Base-by-base conservation (phyloP, 257 asterid genomes). In the Rehmannia glutinosa region DNA sequence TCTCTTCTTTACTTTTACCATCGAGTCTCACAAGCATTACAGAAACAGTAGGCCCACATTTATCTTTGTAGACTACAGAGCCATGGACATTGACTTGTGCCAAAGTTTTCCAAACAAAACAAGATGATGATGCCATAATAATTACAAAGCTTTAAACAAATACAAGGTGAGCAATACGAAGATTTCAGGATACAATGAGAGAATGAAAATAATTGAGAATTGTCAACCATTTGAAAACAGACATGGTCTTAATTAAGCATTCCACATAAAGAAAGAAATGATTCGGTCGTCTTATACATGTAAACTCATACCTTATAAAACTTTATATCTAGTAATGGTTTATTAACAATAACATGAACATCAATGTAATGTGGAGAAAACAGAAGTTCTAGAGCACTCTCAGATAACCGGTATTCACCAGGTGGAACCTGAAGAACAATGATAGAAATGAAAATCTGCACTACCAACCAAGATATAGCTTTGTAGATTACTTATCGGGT, bases 361-460 rank as follows among this genome's bases (percentile, higher is more conserved):
- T 90, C 97, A 63, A 90, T 62, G 63, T 82, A 59, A 47, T 95
- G 61, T 17, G 97, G 99, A 72, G 95, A 84, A 78, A 93, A 85
- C 70, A 81, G 81, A 71, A 90, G 94, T 60, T 86, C 97, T 60
- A 93, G 87, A 72, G 90, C 80, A 77, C 81, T 87, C 72, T 88
- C 97, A 47, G 96, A 88, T 73, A 93, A 62, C 61, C 99, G 96
- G 75, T 93, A 93, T 72, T 87, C 97, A 71, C 96, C 99, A 39
- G 88, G 84, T 71, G 92, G 84, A 70, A 93, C 99, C 99, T 93
- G 86, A 69, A 65, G 70, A 66, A 60, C 38, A 78, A 49, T 52
- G 45, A 49, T 59, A 58, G n/a, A 56, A 24, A 50, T 39, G 45
- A 62, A 66, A 47, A 68, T 43, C 39, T 56, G 73, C 25, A 58